Conservation (phyloP, 2,329 filamentous ascomycete genomes). For the Xylaria sp. region DNA sequence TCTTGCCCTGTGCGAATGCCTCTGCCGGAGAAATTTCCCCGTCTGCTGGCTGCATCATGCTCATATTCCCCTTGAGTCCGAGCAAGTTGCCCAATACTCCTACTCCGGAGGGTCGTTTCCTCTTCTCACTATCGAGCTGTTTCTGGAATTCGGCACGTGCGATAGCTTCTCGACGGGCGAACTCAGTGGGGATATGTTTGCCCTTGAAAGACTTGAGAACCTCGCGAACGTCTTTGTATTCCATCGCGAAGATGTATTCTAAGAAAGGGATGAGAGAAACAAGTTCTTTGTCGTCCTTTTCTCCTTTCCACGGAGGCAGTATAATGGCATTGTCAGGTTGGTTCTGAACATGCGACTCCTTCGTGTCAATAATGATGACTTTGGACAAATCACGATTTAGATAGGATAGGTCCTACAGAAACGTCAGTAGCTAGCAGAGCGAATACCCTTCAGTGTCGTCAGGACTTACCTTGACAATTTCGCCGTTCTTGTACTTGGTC, state of each 20-base stretch:
- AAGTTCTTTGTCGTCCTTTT: conserved; percentile 84
- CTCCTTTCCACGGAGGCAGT: conserved; percentile 88
- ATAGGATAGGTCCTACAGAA: conserved; percentile 86
- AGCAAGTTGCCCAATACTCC: conserved; percentile 76
- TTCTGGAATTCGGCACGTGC: conserved; percentile 87
- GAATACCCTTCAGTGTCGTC: neutral
- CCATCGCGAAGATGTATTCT: conserved; percentile 96
- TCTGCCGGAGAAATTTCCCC: conserved; percentile 78
- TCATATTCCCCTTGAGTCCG: conserved; percentile 79
- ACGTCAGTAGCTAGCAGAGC: neutral
- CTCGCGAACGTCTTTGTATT: conserved; percentile 85
- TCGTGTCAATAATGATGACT: conserved; percentile 92
- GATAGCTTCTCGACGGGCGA: conserved; percentile 85
- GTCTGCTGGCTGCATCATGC: conserved; percentile 67
- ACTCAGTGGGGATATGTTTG: conserved; percentile 88
- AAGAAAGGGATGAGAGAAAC: conserved; percentile 94
- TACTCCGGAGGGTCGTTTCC: conserved; percentile 69
- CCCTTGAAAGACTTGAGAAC: conserved; percentile 90
- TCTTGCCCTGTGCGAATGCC: conserved; percentile 90
- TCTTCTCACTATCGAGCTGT: conserved; percentile 75
- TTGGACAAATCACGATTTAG: conserved; percentile 96
- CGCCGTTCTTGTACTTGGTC: conserved; percentile 95
- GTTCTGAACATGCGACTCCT: conserved; percentile 80
- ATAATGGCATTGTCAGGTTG: conserved; percentile 98
- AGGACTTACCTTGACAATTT: conserved; percentile 85